Evolutionary conservation across 2,329 filamentous ascomycete genomes (phyloP), one percentile per base, ranked within the genome.

Genomic region (Lachnellula cervina): DNA sequence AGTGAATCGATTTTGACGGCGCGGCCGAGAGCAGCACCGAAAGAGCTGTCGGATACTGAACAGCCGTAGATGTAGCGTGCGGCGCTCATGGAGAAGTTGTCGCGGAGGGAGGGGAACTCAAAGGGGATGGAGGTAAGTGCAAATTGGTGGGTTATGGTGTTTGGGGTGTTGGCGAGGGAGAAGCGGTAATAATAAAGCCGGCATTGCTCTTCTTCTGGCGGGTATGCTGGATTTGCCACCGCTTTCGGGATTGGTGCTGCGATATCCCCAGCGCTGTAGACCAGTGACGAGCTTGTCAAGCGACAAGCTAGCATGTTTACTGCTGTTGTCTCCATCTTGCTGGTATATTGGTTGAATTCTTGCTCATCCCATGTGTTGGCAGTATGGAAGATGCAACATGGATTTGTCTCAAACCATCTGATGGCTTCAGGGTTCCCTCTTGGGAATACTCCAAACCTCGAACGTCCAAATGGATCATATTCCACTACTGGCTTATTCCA

Each of bases 381-480:
- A 0, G 85, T 87, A 63, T 89, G 87, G 59, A 89, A 88, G 45
- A 89, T 86, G 62, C 84, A 83, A 63, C 84, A 89, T 5, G 83
- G 76, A 11, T 79, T 78, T 0, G 85, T 88, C 69, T 86, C 80
- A 58, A 86, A 89, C 85, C 86, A 89, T 9, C 77, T 76, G 2
- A 87, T 76, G 1, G 73, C 71, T 1, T 79, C 67, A 1, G 86
- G 84, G 13, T 76, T 66, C 52, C 80, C 78, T 3, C 86, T 77
- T 11, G 85, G 84, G 59, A 89, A 89, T 1, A 89, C 74, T 0
- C 86, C 86, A 59, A 88, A 88, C 3, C 86, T 78, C 1, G 86
- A 81, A 1, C 72, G 73, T 11, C 77, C 78, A 2, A 74, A 71
- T 0, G 80, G 72, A 61, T 89, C 78, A 62, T 86, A 89, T 3